Base-by-base conservation (phyloP, 495 filamentous ascomycete species). In the Saxispiralis lemnorum region DNA sequence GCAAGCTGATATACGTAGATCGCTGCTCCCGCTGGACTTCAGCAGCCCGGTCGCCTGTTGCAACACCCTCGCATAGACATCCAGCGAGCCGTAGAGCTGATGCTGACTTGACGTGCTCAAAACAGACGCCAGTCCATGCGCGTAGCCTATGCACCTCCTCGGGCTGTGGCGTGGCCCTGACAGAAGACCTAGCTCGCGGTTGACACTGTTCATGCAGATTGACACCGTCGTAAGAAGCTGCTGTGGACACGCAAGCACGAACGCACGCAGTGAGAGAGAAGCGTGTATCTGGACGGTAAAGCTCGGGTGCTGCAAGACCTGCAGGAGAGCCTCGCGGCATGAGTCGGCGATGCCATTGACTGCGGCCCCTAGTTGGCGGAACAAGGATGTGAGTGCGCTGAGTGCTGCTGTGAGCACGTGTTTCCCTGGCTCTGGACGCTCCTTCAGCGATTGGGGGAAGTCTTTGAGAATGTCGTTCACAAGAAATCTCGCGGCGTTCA, bases 181-280 rank as follows among this genome's bases (percentile, higher is more conserved):
- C 15, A 99, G 70, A 19, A 87, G 72, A 18, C 71, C 73, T 21
- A 99, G 66, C 56, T 99, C 92, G 43, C 92, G 70, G 49, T 74
- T 81, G 46, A 95, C 69, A 58, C 83, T 94, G 60, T 96, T 96
- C 81, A 96, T 85, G 59, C 85, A 94, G 28, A 96, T 81, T 3
- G 87, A 93, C 17, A 94, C 75, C 51, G 86, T 93, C 4, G 83
- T 82, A 15, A 96, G 63, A 18, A 99, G 72, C 54, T 96, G 86
- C 54, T 89, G 77, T 6, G 89, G 89, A 52, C 83, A 93, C 3
- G 84, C 84, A 41, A 93, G 65, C 6, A 93, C 79, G 54, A 96
- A 93, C 7, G 69, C 75, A 39, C 87, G 84, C 41, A 96, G 61
- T 52, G 84, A 92, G 51, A 78, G 72, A 21, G 89, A 80, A 1